Base-by-base conservation (phyloP, 2,329 filamentous ascomycete genomes). In the Colletotrichum theobromicola region DNA sequence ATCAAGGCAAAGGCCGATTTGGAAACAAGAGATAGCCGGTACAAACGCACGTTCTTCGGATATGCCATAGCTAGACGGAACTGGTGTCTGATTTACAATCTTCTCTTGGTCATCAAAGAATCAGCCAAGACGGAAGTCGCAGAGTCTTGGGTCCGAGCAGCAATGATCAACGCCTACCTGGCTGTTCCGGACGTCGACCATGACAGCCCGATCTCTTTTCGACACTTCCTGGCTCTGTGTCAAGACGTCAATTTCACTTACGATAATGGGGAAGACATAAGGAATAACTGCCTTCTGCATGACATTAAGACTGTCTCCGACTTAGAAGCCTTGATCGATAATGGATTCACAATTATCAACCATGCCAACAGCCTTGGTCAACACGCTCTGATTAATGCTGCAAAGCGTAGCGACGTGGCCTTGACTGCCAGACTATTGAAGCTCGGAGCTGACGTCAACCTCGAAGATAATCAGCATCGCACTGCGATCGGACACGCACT, bases 391-490 rank as follows among this genome's bases (percentile, higher is more conserved):
- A 67, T 67, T 1, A 28, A 24, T 7, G 62, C 62, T 4, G 62
- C 13, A 2, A 13, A 21, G 2, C 35, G 2, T 7, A 0, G 8
- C 0, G 7, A 61, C 12, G n/a, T 55, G 7, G 21, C 34, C 0
- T 0, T 67, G 21, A 55, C 60, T 4, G 1, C 13, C 2, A 50
- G 10, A 6, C 62, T 71, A 2, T 8, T 65, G 1, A 21, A 69
- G 2, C 13, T n/a, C 2, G 70, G 70, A 4, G 42, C 58, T 1
- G 13, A 65, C 1, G 7, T 73, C 24, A 37, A 24, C 0, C 50
- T 70, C 9, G 42, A 30, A 50, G 70, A 70, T 5, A 15, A 26
- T 1, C 2, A 46, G 2, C 16, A 64, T 0, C 35, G 50, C 2
- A 70, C 70, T 7, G 32, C 70, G 1, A 18, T 73, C 2, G 32